Conservation (phyloP, 495 filamentous ascomycete genomes). For the Clohesyomyces aquaticus region DNA sequence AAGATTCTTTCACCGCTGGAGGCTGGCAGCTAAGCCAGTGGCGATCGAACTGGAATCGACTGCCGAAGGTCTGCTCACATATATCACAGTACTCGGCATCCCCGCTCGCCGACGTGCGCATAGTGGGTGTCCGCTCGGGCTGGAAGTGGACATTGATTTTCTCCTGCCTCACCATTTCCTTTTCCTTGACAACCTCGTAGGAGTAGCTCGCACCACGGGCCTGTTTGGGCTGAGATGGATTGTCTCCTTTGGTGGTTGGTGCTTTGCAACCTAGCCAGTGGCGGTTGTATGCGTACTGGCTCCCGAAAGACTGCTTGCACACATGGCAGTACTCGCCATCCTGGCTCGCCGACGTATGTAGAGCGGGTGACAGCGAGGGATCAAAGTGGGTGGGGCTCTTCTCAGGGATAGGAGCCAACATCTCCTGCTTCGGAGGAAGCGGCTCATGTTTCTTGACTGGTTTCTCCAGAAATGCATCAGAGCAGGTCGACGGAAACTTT, state of each 20-base stretch:
- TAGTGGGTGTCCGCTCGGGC: too few species aligned
- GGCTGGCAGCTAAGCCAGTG: too few species aligned
- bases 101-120: too few species aligned
- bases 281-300: neutral
- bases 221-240: too few species aligned
- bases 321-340: neutral
- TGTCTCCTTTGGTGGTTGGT: neutral
- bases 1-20: too few species aligned
- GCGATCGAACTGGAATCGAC: too few species aligned
- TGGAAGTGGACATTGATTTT: too few species aligned
- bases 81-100: too few species aligned
- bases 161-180: too few species aligned
- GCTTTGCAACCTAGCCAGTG: slow-evolving; percentile 4
- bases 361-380: neutral
- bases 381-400: neutral
- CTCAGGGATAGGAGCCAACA: neutral
- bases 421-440: neutral
- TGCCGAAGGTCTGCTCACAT: too few species aligned
- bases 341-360: neutral
- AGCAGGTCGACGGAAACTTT: neutral
- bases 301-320: slow-evolving; percentile 4
- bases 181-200: too few species aligned
- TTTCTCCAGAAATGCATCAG: neutral
- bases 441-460: neutral
- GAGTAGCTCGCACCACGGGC: too few species aligned